Evolutionary conservation across 305 asterid genomes (phyloP).

Genomic region (Fraxinus nigra): DNA sequence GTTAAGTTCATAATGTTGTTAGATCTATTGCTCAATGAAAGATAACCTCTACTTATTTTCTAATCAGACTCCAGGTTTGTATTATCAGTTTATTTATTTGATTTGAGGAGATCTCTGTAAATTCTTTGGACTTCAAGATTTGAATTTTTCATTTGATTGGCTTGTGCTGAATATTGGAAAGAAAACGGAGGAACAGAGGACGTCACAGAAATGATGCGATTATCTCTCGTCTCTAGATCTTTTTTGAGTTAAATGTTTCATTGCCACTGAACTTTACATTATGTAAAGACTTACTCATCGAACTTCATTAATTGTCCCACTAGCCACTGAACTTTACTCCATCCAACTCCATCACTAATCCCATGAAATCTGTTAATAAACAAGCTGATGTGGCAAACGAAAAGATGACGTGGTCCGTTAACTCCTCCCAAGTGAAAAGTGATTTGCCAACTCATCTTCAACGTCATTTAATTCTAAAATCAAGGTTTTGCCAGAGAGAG

Average conservation of each 20-base stretch:
- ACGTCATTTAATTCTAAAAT: no score
- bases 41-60: background rate
- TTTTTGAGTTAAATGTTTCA: no score
- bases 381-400: no score
- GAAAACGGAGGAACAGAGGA: background rate
- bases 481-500: no score
- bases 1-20: background rate
- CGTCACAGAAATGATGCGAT: background rate
- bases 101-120: constrained; percentile 20
- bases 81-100: background rate
- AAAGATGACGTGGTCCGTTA: no score
- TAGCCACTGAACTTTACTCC: no score
- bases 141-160: constrained; percentile 7
- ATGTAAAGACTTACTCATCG: no score
- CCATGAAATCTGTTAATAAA: no score
- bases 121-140: constrained; percentile 17
- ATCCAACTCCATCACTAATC: no score
- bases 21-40: background rate
- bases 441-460: no score
- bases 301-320: no score
- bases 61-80: background rate
- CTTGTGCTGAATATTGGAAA: background rate
- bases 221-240: background rate
- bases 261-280: background rate
- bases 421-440: no score